Evolutionary conservation across 495 filamentous ascomycete genomes (phyloP), one percentile per base, ranked within the genome.

Genomic region (Trichoderma gamsii): DNA sequence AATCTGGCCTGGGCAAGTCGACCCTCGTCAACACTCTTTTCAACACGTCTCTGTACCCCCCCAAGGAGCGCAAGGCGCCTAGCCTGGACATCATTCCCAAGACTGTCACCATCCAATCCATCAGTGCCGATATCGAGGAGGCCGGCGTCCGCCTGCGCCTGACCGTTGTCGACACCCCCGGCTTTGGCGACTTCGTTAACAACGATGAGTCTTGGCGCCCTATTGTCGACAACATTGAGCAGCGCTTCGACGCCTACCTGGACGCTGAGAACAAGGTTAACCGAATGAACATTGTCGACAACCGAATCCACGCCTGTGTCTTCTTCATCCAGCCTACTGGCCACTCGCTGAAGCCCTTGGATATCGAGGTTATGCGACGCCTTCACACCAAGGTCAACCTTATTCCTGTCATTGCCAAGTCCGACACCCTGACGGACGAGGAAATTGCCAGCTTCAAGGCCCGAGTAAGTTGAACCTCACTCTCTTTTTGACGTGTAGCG

Each of bases 251-350:
- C 78, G 92, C 95, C 61, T 99, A 97, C 77, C 84, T 98, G 29
- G 96, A 99, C 81, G 94, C 95, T 59, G 95, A 99, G 85, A 98
- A 99, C 87, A 99, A 97, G 89, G 92, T 99, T 76, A 99, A 99
- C 84, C 90, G 95, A 71, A 96, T 96, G 86, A 99, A 99, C 86
- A 98, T 98, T 78, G 88, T 98, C 66, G 95, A 99, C 81, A 98
- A 97, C 86, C 90, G 95, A 73, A 92, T 99, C 69, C 95, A 99
- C 74, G 94, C 95, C 32, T 97, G 95, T 74, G 95, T 99, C 64
- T 99, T 97, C 87, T 99, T 99, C 83, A 97, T 99, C 73, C 95
- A 99, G 81, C 95, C 95, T 67, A 99, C 95, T 51, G 95, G 95
- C 66, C 95, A 99, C 84, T 95, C 96, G n/a, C 84, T 99, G 75